Base-by-base conservation (phyloP, 306 rosid genomes). In the Dryas octopetala region DNA sequence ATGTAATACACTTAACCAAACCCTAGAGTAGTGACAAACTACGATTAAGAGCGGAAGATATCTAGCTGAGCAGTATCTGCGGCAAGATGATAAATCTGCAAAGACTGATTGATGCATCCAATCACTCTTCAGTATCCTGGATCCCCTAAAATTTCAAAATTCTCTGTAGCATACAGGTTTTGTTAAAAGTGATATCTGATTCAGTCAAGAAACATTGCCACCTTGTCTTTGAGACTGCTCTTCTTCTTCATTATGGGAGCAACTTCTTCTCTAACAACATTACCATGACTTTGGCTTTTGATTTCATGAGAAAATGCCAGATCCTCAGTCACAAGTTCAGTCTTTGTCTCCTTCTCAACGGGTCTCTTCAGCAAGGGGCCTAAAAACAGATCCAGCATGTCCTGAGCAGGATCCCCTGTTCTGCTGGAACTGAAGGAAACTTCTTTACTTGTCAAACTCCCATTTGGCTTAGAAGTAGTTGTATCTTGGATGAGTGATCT, bases 321-420 rank as follows among this genome's bases (percentile, higher is more conserved):
- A 58, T 81, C 78, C 44, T 77, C 80, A 40, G 73, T 9, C 40
- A 79, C 13, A 76, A 45, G 82, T 71, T 81, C 76, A 66, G 44
- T 38, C 44, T 74, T 72, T 75, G 76, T 79, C 74, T 85, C 90
- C 74, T 80, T 82, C 80, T 80, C 76, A 15, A 74, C 10, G 52
- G 90, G 83, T 76, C 80, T 91, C 81, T 75, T 88, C 72, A 89
- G 79, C 89, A 86, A 83, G 44, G 94, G 90, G 74, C 96, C 98
- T 78, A 94, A 83, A 80, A 87, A 87, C 81, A 94, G 80, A 72
- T 90, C 83, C 75, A 91, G 78, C 96, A 94, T 91, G 70, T 89
- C 93, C 73, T 78, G 93, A 75, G 96, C 93, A 75, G 96, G 91
- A 81, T 94, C 83, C 71, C 77, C 88, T 23, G 83, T 76, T 76